Base-by-base conservation (phyloP, 1,284 basidiomycete genomes). In the Ganoderma leucocontextum region DNA sequence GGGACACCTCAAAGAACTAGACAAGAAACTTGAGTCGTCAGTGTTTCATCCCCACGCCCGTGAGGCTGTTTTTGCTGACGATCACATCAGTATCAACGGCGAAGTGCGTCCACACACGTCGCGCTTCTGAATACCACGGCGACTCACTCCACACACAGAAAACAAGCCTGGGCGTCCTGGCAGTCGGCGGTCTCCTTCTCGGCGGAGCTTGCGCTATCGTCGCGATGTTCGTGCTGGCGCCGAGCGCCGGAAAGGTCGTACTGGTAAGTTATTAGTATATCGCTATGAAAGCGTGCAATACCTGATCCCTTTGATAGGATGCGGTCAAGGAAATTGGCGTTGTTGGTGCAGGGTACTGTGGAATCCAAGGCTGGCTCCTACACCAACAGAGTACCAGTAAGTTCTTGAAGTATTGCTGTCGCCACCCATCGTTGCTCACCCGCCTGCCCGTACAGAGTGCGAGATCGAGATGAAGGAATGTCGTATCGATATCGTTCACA, bases 21-120 rank as follows among this genome's bases (percentile, higher is more conserved):
- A 39, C 10, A 25, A 38, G 49, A 68, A 61, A 22, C 47, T 64
- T 19, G 62, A 68, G n/a, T 44, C 33, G 41, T 68, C 22, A 22
- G 47, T 17, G 35, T 35, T 12, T 61, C 1, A 29, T 29, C 29
- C 29, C 29, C 2, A 29, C 29, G 2, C 29, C 2, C 2, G 29
- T 29, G 29, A 29, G 29, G 2, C 1, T 29, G 2, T 29, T 2
- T 29, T 29, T 29, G 29, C 29, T 29, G 29, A 29, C 29, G 29
- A 29, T 29, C 29, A 29, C 29, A 29, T 29, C 33, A 44, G 41
- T 2, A 44, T 44, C 13, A 41, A 29, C 33, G 33, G 36, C 44
- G n/a, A 62, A 12, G 41, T 49, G 25, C 35, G 55, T 38, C 57
- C 13, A 10, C 9, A 35, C 17, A 58, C 6, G 12, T 19, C 17